Evolutionary conservation across 306 rosid genomes (phyloP).

Genomic region (Begonia loranthoides): DNA sequence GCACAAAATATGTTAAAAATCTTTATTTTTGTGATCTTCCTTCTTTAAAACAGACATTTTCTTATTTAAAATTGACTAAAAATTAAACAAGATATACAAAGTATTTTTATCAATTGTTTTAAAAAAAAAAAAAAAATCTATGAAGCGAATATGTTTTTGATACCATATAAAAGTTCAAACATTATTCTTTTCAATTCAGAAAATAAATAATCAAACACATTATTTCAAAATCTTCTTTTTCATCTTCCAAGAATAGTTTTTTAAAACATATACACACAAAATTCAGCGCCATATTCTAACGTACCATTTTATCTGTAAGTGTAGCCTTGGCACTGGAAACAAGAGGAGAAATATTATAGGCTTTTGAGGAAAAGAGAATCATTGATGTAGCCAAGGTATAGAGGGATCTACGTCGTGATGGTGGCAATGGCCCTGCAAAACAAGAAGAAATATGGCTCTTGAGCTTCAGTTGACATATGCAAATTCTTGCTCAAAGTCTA

Average conservation of each 20-base stretch:
- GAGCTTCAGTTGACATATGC: slow-evolving; percentile 5
- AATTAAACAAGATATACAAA: too few species aligned
- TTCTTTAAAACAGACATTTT: background rate
- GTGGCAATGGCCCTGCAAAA: slow-evolving; percentile 60
- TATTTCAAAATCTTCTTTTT: too few species aligned
- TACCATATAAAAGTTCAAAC: too few species aligned
- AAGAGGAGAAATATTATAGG: slow-evolving; percentile 48
- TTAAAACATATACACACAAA: too few species aligned
- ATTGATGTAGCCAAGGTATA: slow-evolving; percentile 75
- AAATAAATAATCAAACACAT: too few species aligned
- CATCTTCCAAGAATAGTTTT: too few species aligned
- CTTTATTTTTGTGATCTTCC: background rate
- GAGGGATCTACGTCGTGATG: slow-evolving; percentile 79
- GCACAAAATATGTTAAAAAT: slow-evolving; percentile 7
- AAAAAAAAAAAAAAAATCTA: too few species aligned
- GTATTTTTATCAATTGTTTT: too few species aligned
- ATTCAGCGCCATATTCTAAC: background rate
- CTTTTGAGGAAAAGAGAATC: slow-evolving; percentile 68
- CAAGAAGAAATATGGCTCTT: slow-evolving; percentile 9
- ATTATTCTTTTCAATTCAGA: too few species aligned
- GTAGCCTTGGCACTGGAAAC: slow-evolving; percentile 34
- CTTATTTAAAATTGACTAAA: too few species aligned
- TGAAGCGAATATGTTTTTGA: too few species aligned
- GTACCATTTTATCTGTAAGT: slow-evolving; percentile 42
- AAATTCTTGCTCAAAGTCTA: background rate